Evolutionary conservation across 768 basidiomycete species (phyloP).

Genomic region (Guyanaporus albipodus): DNA sequence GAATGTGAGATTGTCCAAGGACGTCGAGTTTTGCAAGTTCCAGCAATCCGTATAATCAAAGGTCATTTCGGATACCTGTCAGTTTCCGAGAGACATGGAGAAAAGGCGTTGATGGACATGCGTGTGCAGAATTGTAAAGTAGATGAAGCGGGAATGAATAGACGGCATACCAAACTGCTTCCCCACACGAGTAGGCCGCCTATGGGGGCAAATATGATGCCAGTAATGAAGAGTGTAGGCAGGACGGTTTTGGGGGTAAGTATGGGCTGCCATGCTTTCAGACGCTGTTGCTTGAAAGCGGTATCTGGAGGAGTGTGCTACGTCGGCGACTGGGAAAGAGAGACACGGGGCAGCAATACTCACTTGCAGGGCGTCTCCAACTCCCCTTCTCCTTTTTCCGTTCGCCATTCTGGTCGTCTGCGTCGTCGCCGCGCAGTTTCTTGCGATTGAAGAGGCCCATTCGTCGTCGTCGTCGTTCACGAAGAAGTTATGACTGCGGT

Average conservation of each 20-base stretch:
- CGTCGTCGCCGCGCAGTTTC: constrained; percentile 33
- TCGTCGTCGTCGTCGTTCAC: constrained; percentile 16
- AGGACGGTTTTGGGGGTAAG: constrained; percentile 96
- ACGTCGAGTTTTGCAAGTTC: constrained; percentile 39
- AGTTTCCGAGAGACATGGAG: not conserved
- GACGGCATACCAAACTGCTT: constrained; percentile 50
- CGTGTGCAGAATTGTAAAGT: constrained; percentile 2
- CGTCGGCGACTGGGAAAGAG: constrained; percentile 9
- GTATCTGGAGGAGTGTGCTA: constrained; percentile 57
- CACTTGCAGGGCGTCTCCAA: constrained; percentile 81
- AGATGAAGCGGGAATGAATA: constrained; percentile 23
- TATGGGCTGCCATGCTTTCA: constrained; percentile 99
- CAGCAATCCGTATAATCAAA: constrained; percentile 96
- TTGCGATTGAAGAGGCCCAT: constrained; percentile 63
- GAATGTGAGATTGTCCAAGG: constrained; percentile 38
- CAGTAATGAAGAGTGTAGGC: constrained; percentile 93
- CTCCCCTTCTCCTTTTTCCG: constrained; percentile 79
- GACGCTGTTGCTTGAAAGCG: constrained; percentile 97
- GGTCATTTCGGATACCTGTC: constrained; percentile 85
- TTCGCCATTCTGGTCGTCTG: constrained; percentile 42
- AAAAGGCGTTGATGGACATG: not conserved
- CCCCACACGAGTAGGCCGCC: constrained; percentile 96
- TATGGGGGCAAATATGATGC: constrained; percentile 92
- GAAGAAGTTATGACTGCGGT: no score
- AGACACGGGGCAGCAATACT: constrained; percentile 31